Conservation (phyloP, 805 yeast species). For the Lipomyces lipofer region DNA sequence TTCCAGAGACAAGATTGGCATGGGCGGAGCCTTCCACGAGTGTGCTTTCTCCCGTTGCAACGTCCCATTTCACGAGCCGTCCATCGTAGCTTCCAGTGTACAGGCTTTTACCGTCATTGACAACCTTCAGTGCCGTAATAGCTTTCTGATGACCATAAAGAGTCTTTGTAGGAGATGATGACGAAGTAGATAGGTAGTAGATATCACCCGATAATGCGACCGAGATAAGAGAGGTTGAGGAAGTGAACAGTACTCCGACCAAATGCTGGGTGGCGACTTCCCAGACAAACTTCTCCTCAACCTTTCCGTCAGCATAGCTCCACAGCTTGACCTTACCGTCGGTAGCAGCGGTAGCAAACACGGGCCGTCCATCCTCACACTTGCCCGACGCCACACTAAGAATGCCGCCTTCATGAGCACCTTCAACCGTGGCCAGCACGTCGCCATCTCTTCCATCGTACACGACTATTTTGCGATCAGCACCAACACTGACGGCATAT, state of each 20-base stretch:
- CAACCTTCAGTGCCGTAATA: constrained; percentile 57
- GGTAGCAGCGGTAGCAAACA: constrained; percentile 80
- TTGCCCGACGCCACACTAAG: constrained; percentile 58
- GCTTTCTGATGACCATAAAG: constrained; percentile 81
- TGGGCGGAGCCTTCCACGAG: constrained; percentile 52
- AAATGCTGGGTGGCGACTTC: constrained; percentile 57
- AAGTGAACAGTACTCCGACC: constrained; percentile 73
- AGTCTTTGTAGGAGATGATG: constrained; percentile 42
- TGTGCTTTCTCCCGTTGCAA: constrained; percentile 42
- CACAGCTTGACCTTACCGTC: constrained; percentile 74
- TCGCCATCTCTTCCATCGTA: constrained; percentile 92
- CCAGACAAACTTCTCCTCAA: constrained; percentile 50
- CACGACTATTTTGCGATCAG: constrained; percentile 72
- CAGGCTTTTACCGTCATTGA: constrained; percentile 16
- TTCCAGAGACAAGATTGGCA: constrained; percentile 63
- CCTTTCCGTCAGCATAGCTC: constrained; percentile 49
- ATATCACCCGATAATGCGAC: constrained; percentile 72
- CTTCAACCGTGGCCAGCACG: constrained; percentile 48
- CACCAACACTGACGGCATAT: constrained; percentile 74
- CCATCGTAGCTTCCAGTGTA: constrained; percentile 84
- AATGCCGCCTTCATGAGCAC: constrained; percentile 73
- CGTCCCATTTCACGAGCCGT: constrained; percentile 59
- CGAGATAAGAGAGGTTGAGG: constrained; percentile 53
- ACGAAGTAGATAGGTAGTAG: constrained; percentile 45
- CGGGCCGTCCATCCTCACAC: constrained; percentile 54